phyloP scores from a whole-genome alignment of 495 filamentous ascomycete genomes.

The Penicillium turbatum region DNA sequence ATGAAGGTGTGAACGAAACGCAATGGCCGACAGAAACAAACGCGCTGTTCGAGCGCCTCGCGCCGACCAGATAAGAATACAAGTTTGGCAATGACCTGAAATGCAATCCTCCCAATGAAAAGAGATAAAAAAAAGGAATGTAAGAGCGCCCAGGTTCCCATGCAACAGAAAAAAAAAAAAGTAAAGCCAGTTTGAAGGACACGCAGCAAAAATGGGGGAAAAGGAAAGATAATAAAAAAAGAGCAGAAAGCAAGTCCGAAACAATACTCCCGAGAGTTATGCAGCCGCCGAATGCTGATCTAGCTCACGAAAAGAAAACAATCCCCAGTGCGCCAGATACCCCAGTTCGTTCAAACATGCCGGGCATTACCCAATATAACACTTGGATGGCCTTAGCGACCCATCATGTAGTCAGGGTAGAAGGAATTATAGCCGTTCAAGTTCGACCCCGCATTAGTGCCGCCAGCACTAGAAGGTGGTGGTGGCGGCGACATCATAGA shows the following conservation, averaged over 20 bases:
- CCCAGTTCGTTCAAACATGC: constrained; percentile 47
- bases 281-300: constrained; percentile 48
- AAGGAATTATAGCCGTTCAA: constrained; percentile 43
- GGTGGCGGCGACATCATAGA: constrained; percentile 42
- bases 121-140: constrained; percentile 19
- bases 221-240: constrained; percentile 14
- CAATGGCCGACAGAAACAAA: constrained; percentile 30
- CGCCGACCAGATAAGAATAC: constrained; percentile 31
- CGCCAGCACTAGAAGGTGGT: constrained; percentile 32
- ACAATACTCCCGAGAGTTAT: constrained; percentile 44
- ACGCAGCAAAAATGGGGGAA: constrained; percentile 4
- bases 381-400: constrained; percentile 37
- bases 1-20: constrained; percentile 29
- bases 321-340: constrained; percentile 45
- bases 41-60: constrained; percentile 21
- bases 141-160: constrained; percentile 40
- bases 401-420: constrained; percentile 60
- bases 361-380: constrained; percentile 41
- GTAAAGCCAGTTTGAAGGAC: not conserved
- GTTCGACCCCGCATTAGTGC: constrained; percentile 36
- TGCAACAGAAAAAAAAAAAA: constrained; percentile 26
- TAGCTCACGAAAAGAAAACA: constrained; percentile 40
- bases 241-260: constrained; percentile 29
- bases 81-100: constrained; percentile 33
- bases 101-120: constrained; percentile 37